Evolutionary conservation across 768 basidiomycete species (phyloP), one percentile per base, ranked within the genome.

Genomic region (Coprinopsis sp.): DNA sequence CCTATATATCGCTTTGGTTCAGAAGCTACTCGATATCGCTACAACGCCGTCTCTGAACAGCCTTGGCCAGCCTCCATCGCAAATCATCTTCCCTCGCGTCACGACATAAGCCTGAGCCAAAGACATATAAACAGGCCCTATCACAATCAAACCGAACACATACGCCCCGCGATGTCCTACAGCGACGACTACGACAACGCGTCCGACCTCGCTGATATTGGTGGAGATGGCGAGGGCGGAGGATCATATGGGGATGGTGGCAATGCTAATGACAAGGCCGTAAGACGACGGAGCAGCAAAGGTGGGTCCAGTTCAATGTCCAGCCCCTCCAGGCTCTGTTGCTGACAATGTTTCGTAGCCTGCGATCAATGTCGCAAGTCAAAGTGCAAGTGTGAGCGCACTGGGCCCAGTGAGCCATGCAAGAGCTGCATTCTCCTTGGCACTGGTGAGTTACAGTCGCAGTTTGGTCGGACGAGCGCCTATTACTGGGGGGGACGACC

Each of bases 301-400:
- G 84, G 84, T 78, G 54, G 18, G 65, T 63, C 33, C 37, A 43
- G 27, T 37, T 46, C 19, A 31, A 8, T 24, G 21, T 27, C 45
- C 13, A 46, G 37, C 13, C 40, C 37, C 7, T 37, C 36, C 29
- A 6, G 25, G 22, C 27, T 44, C 24, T 45, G 42, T 16, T 38
- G 22, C 29, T 38, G 25, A 47, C 33, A 37, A 36, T 38, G 39
- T 34, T 27, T 38, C 39, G 28, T 44, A 86, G 88, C 90, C 19
- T 92, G 89, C 67, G 89, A 91, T 65, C 87, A 91, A 58, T 91
- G 90, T 63, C 78, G 89, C 46, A 91, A 91, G 64, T 86, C 82
- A 58, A 91, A 91, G 59, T 91, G 90, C 72, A 91, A 91, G 66
- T 91, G 90, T 64, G 90, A 91, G 64, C 80, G 86, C 28, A 51